phyloP scores from a whole-genome alignment of 805 yeast species.

The Nakazawaea sp. region DNA sequence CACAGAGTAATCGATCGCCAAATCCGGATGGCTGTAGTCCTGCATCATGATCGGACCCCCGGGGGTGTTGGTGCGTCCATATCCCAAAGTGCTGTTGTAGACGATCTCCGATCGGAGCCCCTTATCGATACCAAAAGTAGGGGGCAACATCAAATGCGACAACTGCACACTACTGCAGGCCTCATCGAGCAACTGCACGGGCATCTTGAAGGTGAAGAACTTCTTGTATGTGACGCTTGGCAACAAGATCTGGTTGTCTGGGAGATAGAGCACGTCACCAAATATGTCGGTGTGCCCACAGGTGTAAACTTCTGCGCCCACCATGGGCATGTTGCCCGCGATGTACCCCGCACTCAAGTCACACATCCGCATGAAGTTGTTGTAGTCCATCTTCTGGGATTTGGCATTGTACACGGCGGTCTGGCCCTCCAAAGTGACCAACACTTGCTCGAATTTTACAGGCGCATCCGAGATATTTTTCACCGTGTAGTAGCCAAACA shows the following conservation, averaged over 20 bases:
- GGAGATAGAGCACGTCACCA: slow-evolving; percentile 23
- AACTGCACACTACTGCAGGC: slow-evolving; percentile 36
- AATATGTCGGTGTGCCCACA: background rate
- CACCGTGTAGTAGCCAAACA: slow-evolving; percentile 48
- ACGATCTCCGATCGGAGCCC: slow-evolving; percentile 19
- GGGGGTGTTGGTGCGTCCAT: slow-evolving; percentile 40
- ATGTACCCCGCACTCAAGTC: slow-evolving; percentile 51
- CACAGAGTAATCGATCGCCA: slow-evolving; percentile 42
- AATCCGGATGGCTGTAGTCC: slow-evolving; percentile 30
- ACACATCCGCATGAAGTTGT: slow-evolving; percentile 43
- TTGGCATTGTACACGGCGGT: background rate
- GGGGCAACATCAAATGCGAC: slow-evolving; percentile 28
- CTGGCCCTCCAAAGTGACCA: slow-evolving; percentile 48
- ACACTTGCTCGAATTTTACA: slow-evolving; percentile 57
- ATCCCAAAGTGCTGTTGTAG: slow-evolving; percentile 38
- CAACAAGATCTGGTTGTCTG: slow-evolving; percentile 33
- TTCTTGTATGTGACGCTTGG: slow-evolving; percentile 48
- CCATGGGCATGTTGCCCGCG: background rate
- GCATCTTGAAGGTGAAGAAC: slow-evolving; percentile 50
- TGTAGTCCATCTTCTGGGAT: background rate
- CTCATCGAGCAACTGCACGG: slow-evolving; percentile 42
- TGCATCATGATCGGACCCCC: slow-evolving; percentile 49
- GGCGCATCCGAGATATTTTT: slow-evolving; percentile 31
- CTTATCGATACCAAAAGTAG: slow-evolving; percentile 28
- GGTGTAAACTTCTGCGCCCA: background rate